Evolutionary conservation across 305 asterid genomes (phyloP).

Genomic region (Euphrasia arctica): DNA sequence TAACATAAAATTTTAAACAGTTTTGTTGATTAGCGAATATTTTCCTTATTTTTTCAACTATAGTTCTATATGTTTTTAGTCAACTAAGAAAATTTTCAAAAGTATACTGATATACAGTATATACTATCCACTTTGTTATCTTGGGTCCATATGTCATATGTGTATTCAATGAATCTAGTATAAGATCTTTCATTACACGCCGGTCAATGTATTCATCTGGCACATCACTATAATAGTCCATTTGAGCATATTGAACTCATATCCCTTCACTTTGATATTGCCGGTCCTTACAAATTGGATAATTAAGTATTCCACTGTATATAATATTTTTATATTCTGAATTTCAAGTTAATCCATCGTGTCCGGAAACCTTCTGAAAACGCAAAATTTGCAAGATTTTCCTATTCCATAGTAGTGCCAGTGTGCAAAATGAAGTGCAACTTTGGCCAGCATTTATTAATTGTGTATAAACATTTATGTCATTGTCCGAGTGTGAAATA

Average conservation of each 20-base stretch:
- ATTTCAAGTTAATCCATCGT: not conserved
- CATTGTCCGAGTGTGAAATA: not conserved
- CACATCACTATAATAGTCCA: not conserved
- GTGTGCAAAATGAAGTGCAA: conserved; percentile 1
- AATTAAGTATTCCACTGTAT: not conserved
- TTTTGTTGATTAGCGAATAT: not conserved
- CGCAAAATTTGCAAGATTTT: not conserved
- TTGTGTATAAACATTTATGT: conserved; percentile 2
- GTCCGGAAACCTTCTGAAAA: conserved; percentile 9
- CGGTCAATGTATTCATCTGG: not conserved
- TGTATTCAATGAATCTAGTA: too few relatives aligned
- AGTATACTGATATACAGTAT: too few relatives aligned
- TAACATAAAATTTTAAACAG: conserved; percentile 10
- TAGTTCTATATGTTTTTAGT: not conserved
- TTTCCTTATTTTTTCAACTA: too few relatives aligned
- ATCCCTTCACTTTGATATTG: not conserved
- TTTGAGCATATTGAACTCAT: not conserved
- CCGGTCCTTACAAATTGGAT: conserved; percentile 5
- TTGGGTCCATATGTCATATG: too few relatives aligned
- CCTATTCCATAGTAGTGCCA: too few relatives aligned
- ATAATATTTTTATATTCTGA: not conserved
- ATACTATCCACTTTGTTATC: too few relatives aligned
- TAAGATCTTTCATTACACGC: conserved; percentile 1
- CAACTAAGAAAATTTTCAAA: too few relatives aligned
- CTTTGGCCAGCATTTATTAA: not conserved